phyloP scores from a whole-genome alignment of 2,329 filamentous ascomycete genomes.

The Pyricularia pennisetigena region DNA sequence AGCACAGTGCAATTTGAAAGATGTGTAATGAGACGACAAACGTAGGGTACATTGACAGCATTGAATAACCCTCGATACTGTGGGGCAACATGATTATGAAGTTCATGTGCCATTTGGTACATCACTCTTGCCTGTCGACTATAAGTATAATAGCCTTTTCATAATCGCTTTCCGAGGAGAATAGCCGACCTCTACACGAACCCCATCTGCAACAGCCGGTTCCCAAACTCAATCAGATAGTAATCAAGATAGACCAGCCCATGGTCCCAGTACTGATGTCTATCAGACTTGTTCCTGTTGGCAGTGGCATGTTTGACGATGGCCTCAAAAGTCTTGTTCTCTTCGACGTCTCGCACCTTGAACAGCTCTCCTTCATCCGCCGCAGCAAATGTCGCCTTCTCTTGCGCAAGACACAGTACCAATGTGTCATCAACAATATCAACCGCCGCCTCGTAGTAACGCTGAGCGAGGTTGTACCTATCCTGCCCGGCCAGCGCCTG shows the following conservation, averaged over 20 bases:
- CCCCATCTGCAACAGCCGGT: conserved; percentile 26
- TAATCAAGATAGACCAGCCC: conserved; percentile 37
- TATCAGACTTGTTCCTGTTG: conserved; percentile 17
- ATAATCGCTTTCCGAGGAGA: not conserved
- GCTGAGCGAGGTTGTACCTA: conserved; percentile 7
- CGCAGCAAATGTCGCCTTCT: conserved; percentile 5
- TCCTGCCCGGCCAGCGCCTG: conserved; percentile 18
- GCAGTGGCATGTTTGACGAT: conserved; percentile 20
- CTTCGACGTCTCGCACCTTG: conserved; percentile 7
- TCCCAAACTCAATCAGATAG: conserved; percentile 33
- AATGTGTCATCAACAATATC: conserved; percentile 20
- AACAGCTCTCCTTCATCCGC: not conserved
- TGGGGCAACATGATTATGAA: not conserved
- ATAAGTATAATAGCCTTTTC: not conserved
- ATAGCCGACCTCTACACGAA: conserved; percentile 7
- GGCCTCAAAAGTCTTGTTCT: conserved; percentile 14
- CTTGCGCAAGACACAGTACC: conserved; percentile 15
- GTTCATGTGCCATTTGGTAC: not conserved
- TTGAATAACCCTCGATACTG: not conserved
- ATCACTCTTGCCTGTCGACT: not conserved
- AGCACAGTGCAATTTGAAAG: not conserved
- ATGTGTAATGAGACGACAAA: not conserved
- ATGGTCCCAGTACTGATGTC: conserved; percentile 17
- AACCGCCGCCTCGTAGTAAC: conserved; percentile 18
- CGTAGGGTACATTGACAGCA: not conserved